Conservation (phyloP, 352 stramenopile genomes). For the Pythium phragmiticola region DNA sequence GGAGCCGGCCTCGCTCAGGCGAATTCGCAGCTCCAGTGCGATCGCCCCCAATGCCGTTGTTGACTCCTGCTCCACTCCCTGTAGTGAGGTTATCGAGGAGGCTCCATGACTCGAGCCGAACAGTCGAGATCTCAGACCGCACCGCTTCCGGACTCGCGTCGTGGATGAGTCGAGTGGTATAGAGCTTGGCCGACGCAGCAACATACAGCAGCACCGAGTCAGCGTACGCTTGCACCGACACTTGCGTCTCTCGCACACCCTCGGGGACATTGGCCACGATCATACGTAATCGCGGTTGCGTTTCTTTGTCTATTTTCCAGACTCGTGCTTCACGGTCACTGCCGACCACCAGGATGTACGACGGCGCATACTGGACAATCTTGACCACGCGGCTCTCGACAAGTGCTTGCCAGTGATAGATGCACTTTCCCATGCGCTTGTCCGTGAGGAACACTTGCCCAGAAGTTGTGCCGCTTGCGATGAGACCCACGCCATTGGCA, state of each 20-base stretch:
- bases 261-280: constrained; percentile 58
- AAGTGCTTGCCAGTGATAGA: constrained; percentile 57
- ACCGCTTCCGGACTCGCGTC: constrained; percentile 29
- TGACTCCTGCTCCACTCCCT: background rate
- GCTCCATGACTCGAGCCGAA: constrained; percentile 51
- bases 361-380: constrained; percentile 54
- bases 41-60: background rate
- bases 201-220: constrained; percentile 52
- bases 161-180: constrained; percentile 37
- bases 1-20: constrained; percentile 29
- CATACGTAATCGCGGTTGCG: constrained; percentile 41
- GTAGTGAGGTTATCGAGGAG: constrained; percentile 37
- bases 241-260: constrained; percentile 39
- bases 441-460: constrained; percentile 55
- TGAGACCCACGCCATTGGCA: constrained; percentile 24
- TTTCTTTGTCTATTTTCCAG: constrained; percentile 39
- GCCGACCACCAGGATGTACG: constrained; percentile 58
- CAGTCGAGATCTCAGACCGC: constrained; percentile 16
- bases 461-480: constrained; percentile 41
- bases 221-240: constrained; percentile 48
- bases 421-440: constrained; percentile 46
- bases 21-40: background rate
- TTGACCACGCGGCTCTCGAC: constrained; percentile 46
- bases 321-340: constrained; percentile 66
- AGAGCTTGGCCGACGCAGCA: constrained; percentile 37